A percentile compares a stretch with the other conserved stretches of the same genome.
Conservation (phyloP, 108 stramenopile genomes). For the Nannochloropsis salina region DNA sequence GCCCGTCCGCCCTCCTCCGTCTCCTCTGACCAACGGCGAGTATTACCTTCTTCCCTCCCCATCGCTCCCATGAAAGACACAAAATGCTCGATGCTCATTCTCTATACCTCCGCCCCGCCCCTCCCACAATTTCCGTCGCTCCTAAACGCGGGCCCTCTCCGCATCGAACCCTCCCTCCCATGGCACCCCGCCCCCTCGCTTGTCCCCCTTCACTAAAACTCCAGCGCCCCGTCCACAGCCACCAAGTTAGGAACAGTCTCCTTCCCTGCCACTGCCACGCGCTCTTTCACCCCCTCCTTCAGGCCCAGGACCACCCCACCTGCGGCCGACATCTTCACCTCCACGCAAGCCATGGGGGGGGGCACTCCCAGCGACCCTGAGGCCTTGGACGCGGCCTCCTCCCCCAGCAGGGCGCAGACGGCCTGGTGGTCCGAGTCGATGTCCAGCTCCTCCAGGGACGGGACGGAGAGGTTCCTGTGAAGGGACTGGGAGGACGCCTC, state of each 20-base stretch:
- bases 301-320: background rate
- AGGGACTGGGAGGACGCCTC: background rate
- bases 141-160: too few relatives aligned
- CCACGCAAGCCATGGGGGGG: too few relatives aligned
- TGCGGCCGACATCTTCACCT: background rate
- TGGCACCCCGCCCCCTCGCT: background rate
- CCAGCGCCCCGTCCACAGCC: background rate
- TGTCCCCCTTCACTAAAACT: background rate
- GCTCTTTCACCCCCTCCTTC: background rate
- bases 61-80: too few relatives aligned
- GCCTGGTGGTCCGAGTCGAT: conserved; percentile 2
- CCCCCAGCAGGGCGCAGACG: background rate
- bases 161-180: too few relatives aligned
- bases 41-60: too few relatives aligned
- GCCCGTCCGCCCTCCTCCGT: background rate
- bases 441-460: conserved; percentile 35
- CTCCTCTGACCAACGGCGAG: background rate
- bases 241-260: background rate
- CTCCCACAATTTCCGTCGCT: too few relatives aligned
- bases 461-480: conserved; percentile 41
- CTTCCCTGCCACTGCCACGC: background rate
- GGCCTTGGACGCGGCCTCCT: background rate
- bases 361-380: too few relatives aligned
- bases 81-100: too few relatives aligned
- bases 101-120: too few relatives aligned